Percentiles rank a stretch among this genome's conserved stretches.
Conservation (phyloP, 164 flowering plant genomes). For the Annona squamosa region DNA sequence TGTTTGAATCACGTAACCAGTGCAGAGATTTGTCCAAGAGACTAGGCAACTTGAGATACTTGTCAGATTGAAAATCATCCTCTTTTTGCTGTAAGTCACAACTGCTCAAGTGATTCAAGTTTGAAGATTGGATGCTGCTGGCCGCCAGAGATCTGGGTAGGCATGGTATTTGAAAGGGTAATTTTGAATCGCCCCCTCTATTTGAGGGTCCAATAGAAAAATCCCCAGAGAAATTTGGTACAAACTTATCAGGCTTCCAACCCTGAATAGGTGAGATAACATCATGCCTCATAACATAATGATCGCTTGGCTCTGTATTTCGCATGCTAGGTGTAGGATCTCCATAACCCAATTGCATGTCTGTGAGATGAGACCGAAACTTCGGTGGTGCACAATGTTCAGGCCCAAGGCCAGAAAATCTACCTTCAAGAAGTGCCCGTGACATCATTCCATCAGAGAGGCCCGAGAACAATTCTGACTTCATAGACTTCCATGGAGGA, state of each 20-base stretch:
- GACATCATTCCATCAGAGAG: conserved; percentile 88
- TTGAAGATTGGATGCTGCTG: conserved; percentile 34
- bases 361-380: conserved; percentile 64
- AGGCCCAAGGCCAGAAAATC: conserved; percentile 25
- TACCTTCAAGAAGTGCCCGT: conserved; percentile 67
- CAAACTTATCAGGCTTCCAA: conserved; percentile 44
- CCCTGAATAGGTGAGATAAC: conserved; percentile 32
- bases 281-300: conserved; percentile 28
- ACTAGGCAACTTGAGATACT: conserved; percentile 44
- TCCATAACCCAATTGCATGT: conserved; percentile 70
- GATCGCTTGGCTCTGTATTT: conserved; percentile 33
- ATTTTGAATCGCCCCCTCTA: conserved; percentile 32
- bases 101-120: conserved; percentile 30
- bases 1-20: conserved; percentile 24
- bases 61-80: conserved; percentile 28
- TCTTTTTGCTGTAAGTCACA: conserved; percentile 34
- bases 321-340: conserved; percentile 34
- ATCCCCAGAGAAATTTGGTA: conserved; percentile 34
- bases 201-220: conserved; percentile 36
- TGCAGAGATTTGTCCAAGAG: conserved; percentile 40
- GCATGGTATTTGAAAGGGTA: conserved; percentile 40
- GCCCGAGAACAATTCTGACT: conserved; percentile 40
- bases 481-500: conserved; percentile 28
- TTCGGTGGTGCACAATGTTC: conserved; percentile 28
- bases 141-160: conserved; percentile 39